These are phyloP conservation scores for Alternaria angustiovoidea DNA, from an alignment of 2,329 filamentous ascomycete genomes.

Conservation along the genomic window DNA sequence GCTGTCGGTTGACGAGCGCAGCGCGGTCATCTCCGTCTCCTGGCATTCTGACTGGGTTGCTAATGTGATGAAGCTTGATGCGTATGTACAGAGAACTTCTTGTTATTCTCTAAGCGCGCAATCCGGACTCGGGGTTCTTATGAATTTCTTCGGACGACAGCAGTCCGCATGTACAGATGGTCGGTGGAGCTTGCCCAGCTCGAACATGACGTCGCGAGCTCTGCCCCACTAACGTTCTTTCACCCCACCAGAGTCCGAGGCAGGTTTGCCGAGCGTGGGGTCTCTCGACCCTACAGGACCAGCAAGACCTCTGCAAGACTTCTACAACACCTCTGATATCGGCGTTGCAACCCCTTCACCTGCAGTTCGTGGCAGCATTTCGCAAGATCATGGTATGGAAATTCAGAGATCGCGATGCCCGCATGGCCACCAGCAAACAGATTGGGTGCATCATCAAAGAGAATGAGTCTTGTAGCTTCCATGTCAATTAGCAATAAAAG, in stretches of 20 bases:
- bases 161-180: slow-evolving; percentile 14
- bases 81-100: background rate
- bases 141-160: slow-evolving; percentile 22
- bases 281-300: background rate
- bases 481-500: background rate
- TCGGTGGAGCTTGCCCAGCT: slow-evolving; percentile 16
- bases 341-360: background rate
- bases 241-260: background rate
- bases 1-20: slow-evolving; percentile 53
- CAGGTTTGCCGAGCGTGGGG: slow-evolving; percentile 11
- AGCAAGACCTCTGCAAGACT: background rate
- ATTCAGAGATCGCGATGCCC: background rate
- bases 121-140: background rate
- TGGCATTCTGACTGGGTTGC: slow-evolving; percentile 35
- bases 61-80: background rate
- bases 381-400: too few species aligned
- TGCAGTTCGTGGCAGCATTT: background rate
- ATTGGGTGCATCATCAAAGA: rapidly evolving
- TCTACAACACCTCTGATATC: background rate
- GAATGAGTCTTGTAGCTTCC: background rate
- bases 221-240: slow-evolving; percentile 17
- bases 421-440: background rate
- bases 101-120: too few species aligned
- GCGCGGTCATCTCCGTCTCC: slow-evolving; percentile 52
- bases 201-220: slow-evolving; percentile 21